Base-by-base conservation (phyloP, 768 basidiomycete genomes). In the Boletus barrowsii region DNA sequence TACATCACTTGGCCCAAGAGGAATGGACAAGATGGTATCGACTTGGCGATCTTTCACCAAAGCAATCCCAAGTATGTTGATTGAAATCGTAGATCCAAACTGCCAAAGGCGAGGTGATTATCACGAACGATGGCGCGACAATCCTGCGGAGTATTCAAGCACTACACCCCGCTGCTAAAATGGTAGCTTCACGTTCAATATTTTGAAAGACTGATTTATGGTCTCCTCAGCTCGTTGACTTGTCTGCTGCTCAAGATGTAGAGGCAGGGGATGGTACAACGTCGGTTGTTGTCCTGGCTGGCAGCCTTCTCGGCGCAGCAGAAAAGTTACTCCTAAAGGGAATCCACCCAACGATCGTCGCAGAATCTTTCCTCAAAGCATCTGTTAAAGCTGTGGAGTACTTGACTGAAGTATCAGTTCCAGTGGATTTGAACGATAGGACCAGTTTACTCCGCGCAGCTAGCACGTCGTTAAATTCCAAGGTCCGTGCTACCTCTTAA, bases 251-350 rank as follows among this genome's bases (percentile, higher is more conserved):
- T 15, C 97, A 99, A 78, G 97, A 99, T 70, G 82, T 98, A 44
- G 97, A 98, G 71, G 97, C 97, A 18, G 97, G 97, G 54, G 97
- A 99, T 70, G 97, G 97, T 7, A 99, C 97, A 10, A 99, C 97
- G 5, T 88, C 91, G 22, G 97, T 99, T 30, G 97, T 99, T 42
- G 93, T 99, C 20, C 79, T 99, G 29, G 97, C 97, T 18, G 97
- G 97, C 43, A 90, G 88, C 66, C 75, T 99, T 40, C 77, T 99
- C 5, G 88, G 87, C 43, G 96, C 96, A 24, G 96, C 97, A 18
- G 97, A 98, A 75, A 97, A 94, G 77, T 87, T 98, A 83, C 78
- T 98, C 37, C 79, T 86, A 63, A 98, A 98, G 72, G 95, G 93
- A 73, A 96, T 99, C 51, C 97, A 99, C 72, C 95, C 97, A 8